Evolutionary conservation across 495 filamentous ascomycete species (phyloP), one percentile per base, ranked within the genome.

Genomic region (Lophiotrema nucula): DNA sequence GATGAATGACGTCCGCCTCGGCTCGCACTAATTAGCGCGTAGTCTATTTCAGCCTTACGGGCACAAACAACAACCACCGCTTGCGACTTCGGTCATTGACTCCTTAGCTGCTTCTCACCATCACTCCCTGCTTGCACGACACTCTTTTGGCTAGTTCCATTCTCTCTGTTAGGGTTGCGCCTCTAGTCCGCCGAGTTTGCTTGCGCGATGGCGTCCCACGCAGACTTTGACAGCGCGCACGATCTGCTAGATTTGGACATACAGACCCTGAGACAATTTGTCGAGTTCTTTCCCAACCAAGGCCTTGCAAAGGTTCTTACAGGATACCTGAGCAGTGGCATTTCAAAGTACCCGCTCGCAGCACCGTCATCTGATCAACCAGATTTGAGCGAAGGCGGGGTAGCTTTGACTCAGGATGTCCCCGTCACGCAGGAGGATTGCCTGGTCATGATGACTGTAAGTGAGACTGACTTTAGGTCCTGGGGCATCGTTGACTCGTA

Each of bases 251-350:
- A 67, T 23, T 41, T 62, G 33, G 92, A 97, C 66, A 77, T 80
- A 53, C 79, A 80, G 28, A 73, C 92, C 35, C 74, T 98, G 4
- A 77, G 83, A 12, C 85, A 96, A 61, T 97, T 88, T 67, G 86
- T 88, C 47, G 74, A 77, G 16, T 86, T 95, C 62, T 98, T 97
- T 66, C 89, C 92, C 0, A 85, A 92, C 15, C 81, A 81, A 59
- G 91, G 92, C 16, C 79, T 97, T 3, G 80, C 80, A 47, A 89
- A 89, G 60, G 83, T 96, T 33, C 73, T 97, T 21, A 83, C 82
- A 60, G 89, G 85, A 0, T 97, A 88, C 58, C 70, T 97, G 56
- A 81, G 77, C 18, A 93, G 90, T 69, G 87, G 92, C 53, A 74
- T 96, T 5, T 96, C 91, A 0, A 89, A 90, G 6, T 96, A 96